Conservation (phyloP, 192 early-diverging fungal species). For the Coemansia reversa region DNA sequence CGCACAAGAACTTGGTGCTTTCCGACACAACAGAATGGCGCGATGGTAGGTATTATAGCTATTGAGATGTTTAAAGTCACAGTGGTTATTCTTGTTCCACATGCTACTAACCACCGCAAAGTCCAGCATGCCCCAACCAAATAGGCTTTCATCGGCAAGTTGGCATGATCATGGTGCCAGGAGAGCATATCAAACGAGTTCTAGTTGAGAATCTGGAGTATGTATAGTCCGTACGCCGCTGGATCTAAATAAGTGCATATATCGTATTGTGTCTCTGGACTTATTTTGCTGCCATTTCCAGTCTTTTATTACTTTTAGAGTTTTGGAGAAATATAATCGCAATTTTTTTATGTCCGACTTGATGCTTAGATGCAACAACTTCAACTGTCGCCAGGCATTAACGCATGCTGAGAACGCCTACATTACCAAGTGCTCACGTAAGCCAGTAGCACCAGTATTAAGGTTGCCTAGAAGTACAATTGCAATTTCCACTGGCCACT, state of each 20-base stretch:
- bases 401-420: slow-evolving; percentile 51
- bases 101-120: not conserved
- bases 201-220: slow-evolving; percentile 49
- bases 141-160: slow-evolving; percentile 41
- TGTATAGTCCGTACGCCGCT: slow-evolving; percentile 16
- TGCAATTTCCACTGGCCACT: too few species aligned
- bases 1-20: slow-evolving; percentile 36
- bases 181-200: slow-evolving; percentile 33
- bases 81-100: not conserved
- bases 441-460: not conserved
- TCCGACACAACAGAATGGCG: slow-evolving; percentile 35
- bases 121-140: not conserved
- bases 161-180: slow-evolving; percentile 55
- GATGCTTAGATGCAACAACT: slow-evolving; percentile 48
- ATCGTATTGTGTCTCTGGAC: too few species aligned
- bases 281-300: not conserved
- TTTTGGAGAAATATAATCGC: not conserved
- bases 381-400: slow-evolving; percentile 44
- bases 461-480: too few species aligned
- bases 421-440: slow-evolving; percentile 70
- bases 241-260: too few species aligned
- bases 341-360: not conserved
- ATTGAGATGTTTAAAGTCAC: too few species aligned
- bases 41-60: slow-evolving; percentile 19
- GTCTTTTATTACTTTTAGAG: not conserved